phyloP scores from a whole-genome alignment of 345 rosid species.

The Pugionium dolabratum region DNA sequence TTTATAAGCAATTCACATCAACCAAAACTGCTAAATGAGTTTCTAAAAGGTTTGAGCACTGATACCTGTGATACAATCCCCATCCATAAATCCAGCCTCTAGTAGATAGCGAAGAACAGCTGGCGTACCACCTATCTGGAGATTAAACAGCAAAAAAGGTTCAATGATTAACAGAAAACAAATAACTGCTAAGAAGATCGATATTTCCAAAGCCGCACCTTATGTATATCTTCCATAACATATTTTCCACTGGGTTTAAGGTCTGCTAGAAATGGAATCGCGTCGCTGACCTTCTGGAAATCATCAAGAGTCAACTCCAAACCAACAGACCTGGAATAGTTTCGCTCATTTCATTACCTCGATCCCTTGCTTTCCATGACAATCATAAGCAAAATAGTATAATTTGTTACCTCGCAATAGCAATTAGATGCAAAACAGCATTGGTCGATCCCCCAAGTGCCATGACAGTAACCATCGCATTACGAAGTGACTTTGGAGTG shows the following conservation, averaged over 20 bases:
- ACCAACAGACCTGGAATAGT: slow-evolving; percentile 86
- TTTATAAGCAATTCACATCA: slow-evolving; percentile 4
- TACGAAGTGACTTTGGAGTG: slow-evolving; percentile 72
- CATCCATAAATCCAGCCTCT: slow-evolving; percentile 65
- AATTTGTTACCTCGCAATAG: slow-evolving; percentile 78
- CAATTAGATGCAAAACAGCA: slow-evolving; percentile 94
- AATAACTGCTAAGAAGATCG: slow-evolving; percentile 4
- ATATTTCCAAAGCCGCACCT: slow-evolving; percentile 50
- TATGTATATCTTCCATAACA: slow-evolving; percentile 96
- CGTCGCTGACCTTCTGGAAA: slow-evolving; percentile 93
- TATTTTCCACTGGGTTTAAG: slow-evolving; percentile 97
- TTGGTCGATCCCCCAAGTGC: slow-evolving; percentile 98
- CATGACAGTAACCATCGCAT: slow-evolving; percentile 99
- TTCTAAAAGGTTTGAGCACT: slow-evolving; percentile 1
- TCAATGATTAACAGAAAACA: slow-evolving; percentile 14
- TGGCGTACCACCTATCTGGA: slow-evolving; percentile 81
- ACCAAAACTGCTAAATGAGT: slow-evolving; percentile 7
- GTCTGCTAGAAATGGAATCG: slow-evolving; percentile 92
- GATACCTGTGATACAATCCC: slow-evolving; percentile 80
- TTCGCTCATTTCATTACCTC: slow-evolving; percentile 26
- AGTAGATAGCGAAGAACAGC: slow-evolving; percentile 71
- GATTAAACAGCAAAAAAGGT: slow-evolving; percentile 18
- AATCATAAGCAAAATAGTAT: not conserved
- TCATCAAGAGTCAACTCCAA: slow-evolving; percentile 84
- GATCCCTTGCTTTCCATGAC: slow-evolving; percentile 11